phyloP scores from a whole-genome alignment of 257 asterid genomes.

The Petunia secreta region DNA sequence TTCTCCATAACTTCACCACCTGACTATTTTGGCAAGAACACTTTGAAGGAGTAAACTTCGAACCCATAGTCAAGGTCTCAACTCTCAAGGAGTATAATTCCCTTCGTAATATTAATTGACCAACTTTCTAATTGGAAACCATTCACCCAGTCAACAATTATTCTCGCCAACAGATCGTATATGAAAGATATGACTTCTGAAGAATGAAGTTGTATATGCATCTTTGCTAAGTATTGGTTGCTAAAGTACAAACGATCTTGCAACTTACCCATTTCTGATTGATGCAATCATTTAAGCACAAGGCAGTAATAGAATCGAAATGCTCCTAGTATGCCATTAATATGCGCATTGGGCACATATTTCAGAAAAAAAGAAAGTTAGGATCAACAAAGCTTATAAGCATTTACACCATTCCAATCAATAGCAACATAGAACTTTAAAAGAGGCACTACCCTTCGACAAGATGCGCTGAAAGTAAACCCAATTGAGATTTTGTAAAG shows the following conservation, averaged over 20 bases:
- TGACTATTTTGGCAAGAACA: background rate
- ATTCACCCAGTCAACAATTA: background rate
- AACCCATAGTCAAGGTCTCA: background rate
- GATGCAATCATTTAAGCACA: constrained; percentile 20
- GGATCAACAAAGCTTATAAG: background rate
- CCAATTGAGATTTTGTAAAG: background rate
- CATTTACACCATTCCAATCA: constrained; percentile 6
- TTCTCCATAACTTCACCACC: background rate
- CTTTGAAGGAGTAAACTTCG: background rate
- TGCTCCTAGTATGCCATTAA: constrained; percentile 15
- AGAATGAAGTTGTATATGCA: constrained; percentile 21
- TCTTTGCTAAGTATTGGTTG: background rate
- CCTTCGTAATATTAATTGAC: background rate
- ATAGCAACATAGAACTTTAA: background rate
- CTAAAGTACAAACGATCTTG: background rate
- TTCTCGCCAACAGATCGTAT: background rate
- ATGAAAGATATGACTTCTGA: background rate
- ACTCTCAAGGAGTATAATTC: background rate
- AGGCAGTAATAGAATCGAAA: background rate
- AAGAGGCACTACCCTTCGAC: background rate
- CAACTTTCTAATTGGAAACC: background rate
- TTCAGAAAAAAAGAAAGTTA: constrained; percentile 3
- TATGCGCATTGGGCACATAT: background rate
- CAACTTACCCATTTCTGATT: constrained; percentile 3
- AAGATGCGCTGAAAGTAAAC: constrained; percentile 3